These are phyloP conservation scores for Malus hybrid DNA, from an alignment of 331 rosid genomes.

Conservation along the genomic window DNA sequence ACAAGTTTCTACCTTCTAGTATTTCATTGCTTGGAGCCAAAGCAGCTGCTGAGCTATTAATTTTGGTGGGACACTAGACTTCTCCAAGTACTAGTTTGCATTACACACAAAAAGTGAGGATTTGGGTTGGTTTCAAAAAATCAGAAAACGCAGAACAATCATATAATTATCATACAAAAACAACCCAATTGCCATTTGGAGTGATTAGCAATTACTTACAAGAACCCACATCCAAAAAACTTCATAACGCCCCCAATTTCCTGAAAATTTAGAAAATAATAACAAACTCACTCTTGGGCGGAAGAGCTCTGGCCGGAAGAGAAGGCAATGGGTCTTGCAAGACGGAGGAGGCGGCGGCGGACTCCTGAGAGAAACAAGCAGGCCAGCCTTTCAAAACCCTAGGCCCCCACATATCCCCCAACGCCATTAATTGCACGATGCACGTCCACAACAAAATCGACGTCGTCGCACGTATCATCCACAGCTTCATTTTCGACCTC, in stretches of 20 bases:
- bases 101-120: not conserved
- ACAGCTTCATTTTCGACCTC: no score
- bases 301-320: slow-evolving; percentile 50
- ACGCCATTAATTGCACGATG: no score
- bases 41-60: not conserved
- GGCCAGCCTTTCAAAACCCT: slow-evolving; percentile 96
- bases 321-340: slow-evolving; percentile 28
- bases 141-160: not conserved
- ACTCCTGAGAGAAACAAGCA: slow-evolving; percentile 67
- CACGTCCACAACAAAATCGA: no score
- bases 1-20: not conserved
- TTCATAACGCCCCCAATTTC: not conserved
- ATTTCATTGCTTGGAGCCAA: not conserved
- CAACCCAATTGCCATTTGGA: not conserved
- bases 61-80: no score
- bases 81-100: not conserved
- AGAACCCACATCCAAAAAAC: not conserved
- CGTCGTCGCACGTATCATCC: no score
- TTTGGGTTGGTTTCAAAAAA: not conserved
- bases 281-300: slow-evolving; percentile 62
- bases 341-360: slow-evolving; percentile 26
- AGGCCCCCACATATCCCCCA: no score
- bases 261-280: not conserved
- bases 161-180: not conserved
- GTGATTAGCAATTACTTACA: not conserved